A percentile compares a stretch with the other conserved stretches of the same genome.
Conservation (phyloP, 202 grass and related monocot genomes). For the Panicum virgatum region DNA sequence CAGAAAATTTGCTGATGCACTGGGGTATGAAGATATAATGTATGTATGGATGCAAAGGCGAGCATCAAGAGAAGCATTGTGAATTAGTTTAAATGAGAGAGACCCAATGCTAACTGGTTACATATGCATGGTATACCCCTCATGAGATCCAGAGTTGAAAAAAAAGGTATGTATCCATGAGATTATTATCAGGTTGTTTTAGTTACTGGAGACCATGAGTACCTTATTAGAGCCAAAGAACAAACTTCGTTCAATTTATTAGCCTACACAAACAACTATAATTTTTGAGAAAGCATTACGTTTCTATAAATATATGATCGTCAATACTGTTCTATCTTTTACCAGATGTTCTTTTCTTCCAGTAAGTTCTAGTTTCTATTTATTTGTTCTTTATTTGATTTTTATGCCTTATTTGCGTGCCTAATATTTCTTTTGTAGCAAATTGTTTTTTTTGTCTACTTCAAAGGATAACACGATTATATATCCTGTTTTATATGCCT, state of each 20-base stretch:
- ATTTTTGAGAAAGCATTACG: not conserved
- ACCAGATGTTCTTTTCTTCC: not conserved
- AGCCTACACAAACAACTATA: not conserved
- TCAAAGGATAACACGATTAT: not conserved
- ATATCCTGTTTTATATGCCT: not conserved
- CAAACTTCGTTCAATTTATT: not conserved
- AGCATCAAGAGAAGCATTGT: not conserved
- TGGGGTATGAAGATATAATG: not conserved
- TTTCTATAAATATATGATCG: not conserved
- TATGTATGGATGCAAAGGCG: not conserved
- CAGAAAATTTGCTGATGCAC: not conserved
- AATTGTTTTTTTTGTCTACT: not conserved
- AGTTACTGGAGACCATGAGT: not conserved
- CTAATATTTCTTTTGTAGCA: not conserved
- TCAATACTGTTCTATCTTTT: not conserved
- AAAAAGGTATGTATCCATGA: not conserved
- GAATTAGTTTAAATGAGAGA: not conserved
- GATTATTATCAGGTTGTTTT: not conserved
- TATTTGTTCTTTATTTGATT: not conserved
- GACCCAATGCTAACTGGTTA: not conserved
- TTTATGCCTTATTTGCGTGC: not conserved
- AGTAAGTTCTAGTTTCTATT: not conserved
- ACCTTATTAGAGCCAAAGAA: not conserved
- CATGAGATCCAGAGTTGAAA: not conserved
- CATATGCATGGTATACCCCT: not conserved